These are phyloP conservation scores for Exophiala xenobiotica DNA, from an alignment of 2,329 filamentous ascomycete species.

Conservation along the genomic window DNA sequence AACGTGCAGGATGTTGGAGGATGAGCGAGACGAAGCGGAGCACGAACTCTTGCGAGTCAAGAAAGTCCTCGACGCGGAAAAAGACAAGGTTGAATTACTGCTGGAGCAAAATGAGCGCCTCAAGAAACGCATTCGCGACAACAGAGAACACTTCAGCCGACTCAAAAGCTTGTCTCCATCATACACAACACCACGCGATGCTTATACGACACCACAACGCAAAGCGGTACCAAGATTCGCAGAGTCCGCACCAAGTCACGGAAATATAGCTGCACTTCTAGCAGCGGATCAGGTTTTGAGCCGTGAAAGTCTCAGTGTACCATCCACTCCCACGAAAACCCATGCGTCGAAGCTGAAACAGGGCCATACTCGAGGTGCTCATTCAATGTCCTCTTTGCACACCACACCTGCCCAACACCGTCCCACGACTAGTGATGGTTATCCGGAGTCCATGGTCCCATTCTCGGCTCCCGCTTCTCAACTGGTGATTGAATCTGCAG, in stretches of 20 bases:
- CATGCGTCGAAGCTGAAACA: slow-evolving; percentile 51
- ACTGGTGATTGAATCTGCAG: slow-evolving; percentile 34
- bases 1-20: slow-evolving; percentile 64
- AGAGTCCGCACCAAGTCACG: slow-evolving; percentile 40
- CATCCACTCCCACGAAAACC: slow-evolving; percentile 64
- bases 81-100: slow-evolving; percentile 69
- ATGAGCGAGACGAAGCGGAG: slow-evolving; percentile 57
- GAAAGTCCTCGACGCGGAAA: slow-evolving; percentile 73
- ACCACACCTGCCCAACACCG: slow-evolving; percentile 66
- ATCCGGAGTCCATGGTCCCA: slow-evolving; percentile 27
- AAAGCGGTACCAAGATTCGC: slow-evolving; percentile 43
- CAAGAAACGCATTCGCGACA: slow-evolving; percentile 81
- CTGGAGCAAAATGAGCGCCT: slow-evolving; percentile 74
- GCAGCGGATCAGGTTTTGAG: slow-evolving; percentile 72
- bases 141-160: slow-evolving; percentile 79
- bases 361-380: slow-evolving; percentile 71
- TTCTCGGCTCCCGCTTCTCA: slow-evolving; percentile 32
- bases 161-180: slow-evolving; percentile 53
- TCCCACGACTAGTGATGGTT: slow-evolving; percentile 46
- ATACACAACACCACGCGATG: slow-evolving; percentile 61
- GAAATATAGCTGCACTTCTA: slow-evolving; percentile 71
- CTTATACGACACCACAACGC: slow-evolving; percentile 46
- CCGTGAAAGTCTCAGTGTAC: slow-evolving; percentile 72
- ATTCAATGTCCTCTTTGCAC: slow-evolving; percentile 82
- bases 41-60: slow-evolving; percentile 70